These are phyloP conservation scores for Picochlorum sp. DNA, from an alignment of 139 green algal species.

Conservation along the genomic window DNA sequence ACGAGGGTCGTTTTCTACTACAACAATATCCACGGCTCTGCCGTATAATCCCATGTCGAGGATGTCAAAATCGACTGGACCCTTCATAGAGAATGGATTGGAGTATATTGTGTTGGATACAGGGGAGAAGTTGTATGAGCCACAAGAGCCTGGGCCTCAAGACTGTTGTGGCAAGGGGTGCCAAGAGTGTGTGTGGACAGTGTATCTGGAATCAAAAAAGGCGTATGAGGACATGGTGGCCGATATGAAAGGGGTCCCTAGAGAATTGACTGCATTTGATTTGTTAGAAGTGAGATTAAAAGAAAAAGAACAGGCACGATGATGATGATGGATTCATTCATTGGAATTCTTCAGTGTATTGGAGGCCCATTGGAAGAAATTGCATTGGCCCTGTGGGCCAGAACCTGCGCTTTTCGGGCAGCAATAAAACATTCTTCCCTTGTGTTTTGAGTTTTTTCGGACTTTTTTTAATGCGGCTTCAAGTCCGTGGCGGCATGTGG, in stretches of 20 bases:
- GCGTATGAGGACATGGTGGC: constrained; percentile 13
- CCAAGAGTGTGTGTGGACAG: constrained; percentile 25
- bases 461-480: constrained; percentile 36
- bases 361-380: constrained; percentile 36
- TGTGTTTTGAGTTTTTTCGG: constrained; percentile 36
- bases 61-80: background rate
- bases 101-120: background rate
- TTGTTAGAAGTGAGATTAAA: constrained; percentile 17
- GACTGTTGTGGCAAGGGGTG: constrained; percentile 33
- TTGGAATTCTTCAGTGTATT: background rate
- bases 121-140: constrained; percentile 6
- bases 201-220: constrained; percentile 17
- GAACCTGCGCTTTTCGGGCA: constrained; percentile 16
- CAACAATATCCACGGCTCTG: too few species aligned
- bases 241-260: background rate
- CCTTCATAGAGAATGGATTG: background rate
- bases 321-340: background rate
- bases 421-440: constrained; percentile 33
- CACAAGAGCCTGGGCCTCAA: constrained; percentile 3
- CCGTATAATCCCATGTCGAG: too few species aligned
- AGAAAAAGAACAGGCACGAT: background rate
- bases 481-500: constrained; percentile 37
- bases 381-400: constrained; percentile 22
- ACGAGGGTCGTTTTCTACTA: too few species aligned
- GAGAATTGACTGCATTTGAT: constrained; percentile 16